Conservation (phyloP, 257 asterid species). For the Eucommia ulmoides region DNA sequence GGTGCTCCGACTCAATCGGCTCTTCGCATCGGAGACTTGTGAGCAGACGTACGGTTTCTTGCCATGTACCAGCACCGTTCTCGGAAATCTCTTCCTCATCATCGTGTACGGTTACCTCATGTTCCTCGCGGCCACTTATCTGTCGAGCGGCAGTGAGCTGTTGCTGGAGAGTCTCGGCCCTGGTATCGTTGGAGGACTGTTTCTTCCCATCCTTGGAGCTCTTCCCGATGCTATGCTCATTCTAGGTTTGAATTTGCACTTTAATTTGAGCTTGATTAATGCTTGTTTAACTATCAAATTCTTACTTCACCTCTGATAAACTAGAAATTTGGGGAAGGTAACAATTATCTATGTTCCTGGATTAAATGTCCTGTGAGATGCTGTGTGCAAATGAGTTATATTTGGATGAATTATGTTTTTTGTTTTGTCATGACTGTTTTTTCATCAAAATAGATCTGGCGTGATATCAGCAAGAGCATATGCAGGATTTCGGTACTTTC, state of each 20-base stretch:
- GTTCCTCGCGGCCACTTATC: constrained; percentile 28
- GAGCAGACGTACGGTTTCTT: constrained; percentile 42
- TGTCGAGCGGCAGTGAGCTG: constrained; percentile 38
- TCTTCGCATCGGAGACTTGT: constrained; percentile 22
- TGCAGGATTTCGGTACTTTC: no score
- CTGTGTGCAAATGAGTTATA: neutral
- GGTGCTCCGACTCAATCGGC: constrained; percentile 12
- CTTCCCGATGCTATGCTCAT: constrained; percentile 44
- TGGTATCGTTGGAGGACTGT: constrained; percentile 43
- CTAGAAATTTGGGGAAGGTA: neutral
- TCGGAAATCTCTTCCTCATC: constrained; percentile 45
- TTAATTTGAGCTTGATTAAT: no score
- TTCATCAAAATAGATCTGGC: no score
- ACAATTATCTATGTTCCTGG: neutral
- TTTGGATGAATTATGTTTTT: no score
- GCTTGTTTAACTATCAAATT: neutral
- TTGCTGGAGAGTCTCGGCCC: constrained; percentile 46
- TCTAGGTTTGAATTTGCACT: constrained; percentile 31
- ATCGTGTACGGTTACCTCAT: constrained; percentile 37
- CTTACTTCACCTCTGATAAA: neutral
- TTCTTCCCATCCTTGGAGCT: constrained; percentile 49
- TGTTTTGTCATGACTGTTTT: no score
- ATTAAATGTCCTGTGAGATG: neutral
- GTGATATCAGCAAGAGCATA: no score
- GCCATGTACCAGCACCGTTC: constrained; percentile 42